phyloP scores from a whole-genome alignment of 306 rosid species.

The Crataegus laevigata region DNA sequence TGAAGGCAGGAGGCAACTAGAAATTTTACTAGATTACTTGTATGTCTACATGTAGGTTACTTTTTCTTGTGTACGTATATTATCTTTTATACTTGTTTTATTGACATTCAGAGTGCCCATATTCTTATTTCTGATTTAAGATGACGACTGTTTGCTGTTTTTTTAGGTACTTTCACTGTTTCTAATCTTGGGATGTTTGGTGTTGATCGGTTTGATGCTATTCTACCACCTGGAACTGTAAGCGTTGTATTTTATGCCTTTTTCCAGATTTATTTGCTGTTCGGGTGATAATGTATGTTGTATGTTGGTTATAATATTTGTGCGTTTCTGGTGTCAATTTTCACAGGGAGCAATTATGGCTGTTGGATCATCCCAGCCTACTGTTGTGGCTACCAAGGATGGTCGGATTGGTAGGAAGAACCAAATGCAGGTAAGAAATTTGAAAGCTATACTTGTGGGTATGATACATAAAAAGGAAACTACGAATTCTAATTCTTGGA shows the following conservation, averaged over 20 bases:
- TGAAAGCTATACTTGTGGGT: background rate
- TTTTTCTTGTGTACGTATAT: too few species aligned
- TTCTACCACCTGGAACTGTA: conserved; percentile 96
- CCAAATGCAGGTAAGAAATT: conserved; percentile 81
- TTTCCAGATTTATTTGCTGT: background rate
- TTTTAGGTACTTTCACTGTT: conserved; percentile 79
- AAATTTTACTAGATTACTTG: background rate
- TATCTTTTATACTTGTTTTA: too few species aligned
- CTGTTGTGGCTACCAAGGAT: conserved; percentile 78
- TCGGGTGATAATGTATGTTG: background rate
- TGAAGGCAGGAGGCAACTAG: background rate
- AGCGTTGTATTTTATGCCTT: conserved; percentile 8
- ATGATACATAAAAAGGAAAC: background rate
- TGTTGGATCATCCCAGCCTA: conserved; percentile 78
- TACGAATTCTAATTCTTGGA: conserved; percentile 16
- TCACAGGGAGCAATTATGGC: conserved; percentile 98
- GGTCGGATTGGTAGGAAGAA: conserved; percentile 84
- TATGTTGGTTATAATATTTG: background rate
- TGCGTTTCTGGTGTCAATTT: conserved; percentile 11
- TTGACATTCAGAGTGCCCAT: background rate
- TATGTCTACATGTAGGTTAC: too few species aligned
- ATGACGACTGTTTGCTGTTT: background rate
- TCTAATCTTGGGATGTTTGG: conserved; percentile 98
- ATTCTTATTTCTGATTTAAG: background rate
- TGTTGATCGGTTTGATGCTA: conserved; percentile 94